phyloP scores from a whole-genome alignment of 108 stramenopile genomes.

The Aureococcus anophagefferens region DNA sequence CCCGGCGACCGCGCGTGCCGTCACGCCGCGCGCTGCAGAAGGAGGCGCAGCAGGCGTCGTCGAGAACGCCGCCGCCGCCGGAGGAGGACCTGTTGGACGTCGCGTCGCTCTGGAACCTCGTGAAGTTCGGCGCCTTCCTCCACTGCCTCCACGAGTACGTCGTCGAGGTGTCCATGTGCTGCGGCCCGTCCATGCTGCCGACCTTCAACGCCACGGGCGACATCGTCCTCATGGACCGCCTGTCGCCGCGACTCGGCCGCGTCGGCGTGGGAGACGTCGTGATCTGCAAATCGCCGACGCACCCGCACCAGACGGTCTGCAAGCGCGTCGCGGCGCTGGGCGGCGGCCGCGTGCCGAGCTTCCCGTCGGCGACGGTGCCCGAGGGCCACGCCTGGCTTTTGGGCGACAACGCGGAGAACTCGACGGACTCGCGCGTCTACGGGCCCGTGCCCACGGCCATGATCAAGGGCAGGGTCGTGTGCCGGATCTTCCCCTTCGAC shows the following conservation, averaged over 20 bases:
- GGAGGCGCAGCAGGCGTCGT: too few species aligned
- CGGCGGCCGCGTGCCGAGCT: conserved; percentile 22
- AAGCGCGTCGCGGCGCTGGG: conserved; percentile 33
- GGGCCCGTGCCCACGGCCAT: conserved; percentile 40
- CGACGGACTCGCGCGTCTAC: conserved; percentile 38
- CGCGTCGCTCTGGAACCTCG: conserved; percentile 9
- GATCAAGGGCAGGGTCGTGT: conserved; percentile 29
- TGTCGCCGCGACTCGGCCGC: conserved; percentile 4
- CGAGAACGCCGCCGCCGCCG: too few species aligned
- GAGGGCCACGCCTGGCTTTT: conserved; percentile 37
- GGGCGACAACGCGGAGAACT: conserved; percentile 37
- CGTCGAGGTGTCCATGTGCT: conserved; percentile 17
- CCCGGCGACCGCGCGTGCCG: too few species aligned
- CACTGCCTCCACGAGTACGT: conserved; percentile 5
- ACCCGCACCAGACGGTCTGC: conserved; percentile 32
- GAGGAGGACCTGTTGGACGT: too few species aligned
- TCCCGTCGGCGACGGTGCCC: conserved; percentile 17
- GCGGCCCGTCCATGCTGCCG: conserved; percentile 36
- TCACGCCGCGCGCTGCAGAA: too few species aligned
- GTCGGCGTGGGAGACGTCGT: conserved; percentile 29
- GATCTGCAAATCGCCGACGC: conserved; percentile 23
- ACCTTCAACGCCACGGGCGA: conserved; percentile 30
- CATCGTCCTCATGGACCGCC: conserved; percentile 21
- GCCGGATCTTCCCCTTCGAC: conserved; percentile 22
- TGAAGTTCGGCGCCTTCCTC: conserved; percentile 8